Conservation (phyloP, 495 filamentous ascomycete species). For the Neohortaea acidophila region DNA sequence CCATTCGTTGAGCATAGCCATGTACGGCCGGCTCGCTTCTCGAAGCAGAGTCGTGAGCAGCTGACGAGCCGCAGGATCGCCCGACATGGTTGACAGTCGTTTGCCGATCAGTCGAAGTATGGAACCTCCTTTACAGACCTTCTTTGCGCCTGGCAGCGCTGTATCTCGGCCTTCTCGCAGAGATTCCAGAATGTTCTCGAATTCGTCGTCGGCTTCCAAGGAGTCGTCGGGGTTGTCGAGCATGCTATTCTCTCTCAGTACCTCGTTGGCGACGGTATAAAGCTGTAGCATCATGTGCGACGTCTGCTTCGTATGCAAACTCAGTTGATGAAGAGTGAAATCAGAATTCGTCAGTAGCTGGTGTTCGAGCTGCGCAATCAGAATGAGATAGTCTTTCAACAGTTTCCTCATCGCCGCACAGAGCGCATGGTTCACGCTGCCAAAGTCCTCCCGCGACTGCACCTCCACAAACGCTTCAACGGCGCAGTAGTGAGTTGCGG, state of each 20-base stretch:
- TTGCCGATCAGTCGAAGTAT: constrained; percentile 74
- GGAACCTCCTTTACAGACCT: constrained; percentile 85
- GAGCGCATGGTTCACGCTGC: constrained; percentile 88
- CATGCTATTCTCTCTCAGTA: constrained; percentile 72
- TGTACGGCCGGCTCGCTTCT: constrained; percentile 86
- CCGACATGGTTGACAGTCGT: constrained; percentile 71
- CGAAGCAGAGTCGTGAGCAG: constrained; percentile 65
- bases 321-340: constrained; percentile 84
- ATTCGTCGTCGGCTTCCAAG: constrained; percentile 62
- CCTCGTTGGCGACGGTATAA: constrained; percentile 71
- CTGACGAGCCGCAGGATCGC: constrained; percentile 72
- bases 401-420: constrained; percentile 85
- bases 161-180: constrained; percentile 60
- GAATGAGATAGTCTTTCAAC: constrained; percentile 80
- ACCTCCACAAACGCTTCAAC: constrained; percentile 88
- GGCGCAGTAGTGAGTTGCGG: constrained; percentile 85
- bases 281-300: constrained; percentile 79
- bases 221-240: constrained; percentile 78
- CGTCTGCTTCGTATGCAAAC: constrained; percentile 78
- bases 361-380: constrained; percentile 83
- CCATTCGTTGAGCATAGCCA: constrained; percentile 98
- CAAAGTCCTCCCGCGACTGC: constrained; percentile 82
- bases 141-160: constrained; percentile 69
- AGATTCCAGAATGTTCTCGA: constrained; percentile 79
- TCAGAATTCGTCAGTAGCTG: constrained; percentile 72